phyloP scores from a whole-genome alignment of 495 filamentous ascomycete genomes.

The Penicillium verhagenii region DNA sequence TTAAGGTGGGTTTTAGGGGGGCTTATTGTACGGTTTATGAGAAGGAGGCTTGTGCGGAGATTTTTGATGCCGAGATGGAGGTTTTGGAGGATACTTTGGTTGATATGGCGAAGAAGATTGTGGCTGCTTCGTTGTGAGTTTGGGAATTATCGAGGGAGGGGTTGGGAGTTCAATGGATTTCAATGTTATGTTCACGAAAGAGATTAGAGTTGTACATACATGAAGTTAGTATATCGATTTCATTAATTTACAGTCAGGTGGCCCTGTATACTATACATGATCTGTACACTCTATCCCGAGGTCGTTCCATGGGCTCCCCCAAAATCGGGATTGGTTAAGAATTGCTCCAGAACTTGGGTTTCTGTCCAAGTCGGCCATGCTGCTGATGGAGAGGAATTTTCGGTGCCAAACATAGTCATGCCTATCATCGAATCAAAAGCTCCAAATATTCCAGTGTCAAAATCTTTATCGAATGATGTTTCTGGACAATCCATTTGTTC shows the following conservation, averaged over 20 bases:
- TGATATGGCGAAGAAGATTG: conserved; percentile 30
- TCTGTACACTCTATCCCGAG: no score
- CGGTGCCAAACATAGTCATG: conserved; percentile 17
- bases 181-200: no score
- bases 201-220: not conserved
- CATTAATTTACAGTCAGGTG: not conserved
- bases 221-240: not conserved
- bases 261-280: not conserved
- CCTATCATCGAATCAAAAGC: conserved; percentile 15
- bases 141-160: not conserved
- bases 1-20: conserved; percentile 28
- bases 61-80: conserved; percentile 29
- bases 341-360: conserved; percentile 23
- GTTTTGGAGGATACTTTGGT: conserved; percentile 27
- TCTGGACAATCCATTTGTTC: not conserved
- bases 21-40: conserved; percentile 37
- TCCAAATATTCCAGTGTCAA: conserved; percentile 3
- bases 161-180: no score
- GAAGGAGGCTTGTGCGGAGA: conserved; percentile 31
- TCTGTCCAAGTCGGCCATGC: conserved; percentile 26
- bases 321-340: conserved; percentile 13
- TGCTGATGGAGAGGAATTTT: conserved; percentile 12
- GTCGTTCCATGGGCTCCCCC: not conserved
- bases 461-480: not conserved
- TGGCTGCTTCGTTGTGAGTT: conserved; percentile 18